phyloP scores from a whole-genome alignment of 106 monocot species.

The Dendrobium chrysotoxum region DNA sequence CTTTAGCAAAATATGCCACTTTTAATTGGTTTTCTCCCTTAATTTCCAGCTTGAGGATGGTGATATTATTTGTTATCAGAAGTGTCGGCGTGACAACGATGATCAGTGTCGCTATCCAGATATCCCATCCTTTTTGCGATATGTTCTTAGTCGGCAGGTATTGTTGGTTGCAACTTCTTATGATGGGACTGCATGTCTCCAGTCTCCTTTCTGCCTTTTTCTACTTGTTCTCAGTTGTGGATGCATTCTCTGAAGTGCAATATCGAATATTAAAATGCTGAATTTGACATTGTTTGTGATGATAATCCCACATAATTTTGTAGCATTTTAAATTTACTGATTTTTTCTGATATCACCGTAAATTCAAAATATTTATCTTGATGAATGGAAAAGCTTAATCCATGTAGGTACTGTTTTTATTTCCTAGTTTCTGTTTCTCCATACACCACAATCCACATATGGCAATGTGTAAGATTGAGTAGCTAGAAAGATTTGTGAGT shows the following conservation, averaged over 20 bases:
- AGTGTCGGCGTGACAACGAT: slow-evolving; percentile 38
- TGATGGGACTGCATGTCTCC: not conserved
- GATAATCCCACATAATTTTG: not conserved
- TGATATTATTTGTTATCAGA: slow-evolving; percentile 92
- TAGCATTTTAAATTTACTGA: too few species aligned
- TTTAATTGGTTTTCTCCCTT: not conserved
- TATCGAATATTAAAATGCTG: not conserved
- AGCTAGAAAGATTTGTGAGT: too few species aligned
- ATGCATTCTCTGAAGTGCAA: not conserved
- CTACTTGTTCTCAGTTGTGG: not conserved
- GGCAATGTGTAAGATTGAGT: too few species aligned
- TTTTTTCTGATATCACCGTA: too few species aligned
- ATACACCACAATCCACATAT: too few species aligned
- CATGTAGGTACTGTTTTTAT: too few species aligned
- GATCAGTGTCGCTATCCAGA: slow-evolving; percentile 57
- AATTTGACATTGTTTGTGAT: not conserved
- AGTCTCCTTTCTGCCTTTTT: not conserved
- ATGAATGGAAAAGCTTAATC: too few species aligned
- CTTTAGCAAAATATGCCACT: not conserved
- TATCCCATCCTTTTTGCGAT: slow-evolving; percentile 89
- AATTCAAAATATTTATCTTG: too few species aligned
- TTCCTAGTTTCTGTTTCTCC: too few species aligned
- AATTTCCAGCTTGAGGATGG: slow-evolving; percentile 90
- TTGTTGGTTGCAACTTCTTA: not conserved
- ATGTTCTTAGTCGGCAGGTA: slow-evolving; percentile 98